Base-by-base conservation (phyloP, 768 basidiomycete species). In the Daedalea quercina region DNA sequence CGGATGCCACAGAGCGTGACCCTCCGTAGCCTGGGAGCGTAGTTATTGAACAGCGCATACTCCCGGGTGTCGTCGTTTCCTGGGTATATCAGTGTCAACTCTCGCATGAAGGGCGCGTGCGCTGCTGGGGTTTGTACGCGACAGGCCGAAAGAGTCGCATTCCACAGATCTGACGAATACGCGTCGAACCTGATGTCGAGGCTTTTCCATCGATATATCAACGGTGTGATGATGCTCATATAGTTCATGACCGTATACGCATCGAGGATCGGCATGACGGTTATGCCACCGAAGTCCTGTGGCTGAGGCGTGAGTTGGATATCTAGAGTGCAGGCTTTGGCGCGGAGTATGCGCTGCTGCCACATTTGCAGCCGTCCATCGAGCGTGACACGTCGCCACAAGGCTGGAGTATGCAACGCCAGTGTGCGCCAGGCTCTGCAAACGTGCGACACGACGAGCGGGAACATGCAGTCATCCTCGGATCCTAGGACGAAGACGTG, bases 61-160 rank as follows among this genome's bases (percentile, higher is more conserved):
- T 82, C 79, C 62, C 81, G 81, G n/a, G 76, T 70, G 60, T 87
- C 84, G 54, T 87, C 85, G 59, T 87, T 89, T 37, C 69, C 69
- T 25, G 80, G 78, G 62, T 84, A 82, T 17, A 79, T 65, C 20
- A 89, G 73, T 9, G 71, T 72, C 20, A 89, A 67, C 13, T 80
- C 77, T 57, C 81, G 78, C 46, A 88, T 68, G 47, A 59, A 60
- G 12, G 64, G 69, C 0, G 75, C 81, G 45, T 71, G 67, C 7
- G 68, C 62, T 23, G 70, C 53, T 46, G 60, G 55, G 22, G 57
- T 60, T 22, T 67, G 65, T 9, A 69, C 70, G 60, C 78, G 82
- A 54, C 76, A 75, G 22, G 70, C 74, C 3, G 81, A 80, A 37
- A 87, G 71, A 20, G 82, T 76, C 12, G 82, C 79, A 48, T 82